A percentile compares a stretch with the other conserved stretches of the same genome.
Conservation (phyloP, 768 basidiomycete genomes). For the Filobasidium floriforme region DNA sequence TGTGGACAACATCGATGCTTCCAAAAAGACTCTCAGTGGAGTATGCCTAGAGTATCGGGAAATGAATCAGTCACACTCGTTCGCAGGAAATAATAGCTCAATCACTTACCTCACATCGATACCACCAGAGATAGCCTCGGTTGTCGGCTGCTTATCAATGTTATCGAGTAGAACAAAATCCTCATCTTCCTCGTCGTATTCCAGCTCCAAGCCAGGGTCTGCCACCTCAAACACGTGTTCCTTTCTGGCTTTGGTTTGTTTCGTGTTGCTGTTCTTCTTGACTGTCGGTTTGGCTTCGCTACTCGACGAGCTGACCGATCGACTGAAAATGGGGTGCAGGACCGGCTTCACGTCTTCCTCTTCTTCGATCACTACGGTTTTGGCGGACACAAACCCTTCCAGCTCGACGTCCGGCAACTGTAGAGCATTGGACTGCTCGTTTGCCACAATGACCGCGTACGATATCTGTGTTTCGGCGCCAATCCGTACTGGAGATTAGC, state of each 20-base stretch:
- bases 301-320: slow-evolving; percentile 1
- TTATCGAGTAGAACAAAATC: slow-evolving; percentile 3
- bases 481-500: background rate
- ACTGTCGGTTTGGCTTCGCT: slow-evolving; percentile 15
- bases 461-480: slow-evolving; percentile 28
- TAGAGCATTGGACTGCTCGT: slow-evolving; percentile 44
- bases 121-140: background rate
- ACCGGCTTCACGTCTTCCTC: slow-evolving; percentile 8
- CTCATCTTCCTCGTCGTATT: slow-evolving; percentile 35
- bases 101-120: slow-evolving; percentile 8
- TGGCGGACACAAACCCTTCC: slow-evolving; percentile 26
- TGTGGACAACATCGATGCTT: slow-evolving; percentile 73
- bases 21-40: slow-evolving; percentile 63
- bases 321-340: background rate
- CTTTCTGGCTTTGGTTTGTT: slow-evolving; percentile 6
- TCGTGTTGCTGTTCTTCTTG: slow-evolving; percentile 14
- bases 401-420: slow-evolving; percentile 27
- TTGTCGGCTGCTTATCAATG: background rate
- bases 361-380: background rate
- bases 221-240: slow-evolving; percentile 15
- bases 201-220: slow-evolving; percentile 31
- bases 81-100: background rate
- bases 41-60: slow-evolving; percentile 44
- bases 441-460: slow-evolving; percentile 39
- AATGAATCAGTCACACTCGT: background rate